phyloP scores from a whole-genome alignment of 306 rosid species.

The Mimosa bimucronata region DNA sequence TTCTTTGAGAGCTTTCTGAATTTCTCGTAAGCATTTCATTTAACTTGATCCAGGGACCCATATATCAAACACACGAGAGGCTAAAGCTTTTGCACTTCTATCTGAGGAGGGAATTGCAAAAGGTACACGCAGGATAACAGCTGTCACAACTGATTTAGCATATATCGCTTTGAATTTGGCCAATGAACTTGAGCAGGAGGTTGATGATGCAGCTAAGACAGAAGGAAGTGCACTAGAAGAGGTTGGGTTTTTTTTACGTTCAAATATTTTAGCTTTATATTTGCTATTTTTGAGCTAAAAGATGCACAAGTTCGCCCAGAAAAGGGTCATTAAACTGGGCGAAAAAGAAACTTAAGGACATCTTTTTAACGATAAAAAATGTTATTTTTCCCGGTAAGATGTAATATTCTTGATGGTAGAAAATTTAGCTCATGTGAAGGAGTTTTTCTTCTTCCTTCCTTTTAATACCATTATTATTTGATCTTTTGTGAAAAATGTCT shows the following conservation, averaged over 20 bases:
- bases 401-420: not conserved
- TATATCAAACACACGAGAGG: slow-evolving; percentile 88
- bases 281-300: not conserved
- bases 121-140: slow-evolving; percentile 92
- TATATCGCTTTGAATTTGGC: slow-evolving; percentile 65
- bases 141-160: slow-evolving; percentile 86
- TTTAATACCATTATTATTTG: not conserved
- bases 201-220: slow-evolving; percentile 58
- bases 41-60: slow-evolving; percentile 75
- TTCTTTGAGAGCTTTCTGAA: slow-evolving; percentile 27
- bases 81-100: slow-evolving; percentile 89
- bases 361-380: not conserved
- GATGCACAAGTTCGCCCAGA: not conserved
- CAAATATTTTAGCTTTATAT: not conserved
- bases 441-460: not conserved
- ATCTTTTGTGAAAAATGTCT: not conserved
- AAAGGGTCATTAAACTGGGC: not conserved
- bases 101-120: slow-evolving; percentile 99
- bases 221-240: slow-evolving; percentile 85
- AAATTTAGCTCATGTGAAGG: not conserved
- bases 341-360: not conserved
- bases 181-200: slow-evolving; percentile 76
- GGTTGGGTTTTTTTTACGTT: slow-evolving; percentile 48
- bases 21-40: slow-evolving; percentile 36
- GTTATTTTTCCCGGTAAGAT: not conserved